A percentile compares a stretch with the other conserved stretches of the same genome.
Evolutionary conservation across 495 filamentous ascomycete genomes (phyloP).

Genomic region (Aspergillus sclerotiicarbonarius): DNA sequence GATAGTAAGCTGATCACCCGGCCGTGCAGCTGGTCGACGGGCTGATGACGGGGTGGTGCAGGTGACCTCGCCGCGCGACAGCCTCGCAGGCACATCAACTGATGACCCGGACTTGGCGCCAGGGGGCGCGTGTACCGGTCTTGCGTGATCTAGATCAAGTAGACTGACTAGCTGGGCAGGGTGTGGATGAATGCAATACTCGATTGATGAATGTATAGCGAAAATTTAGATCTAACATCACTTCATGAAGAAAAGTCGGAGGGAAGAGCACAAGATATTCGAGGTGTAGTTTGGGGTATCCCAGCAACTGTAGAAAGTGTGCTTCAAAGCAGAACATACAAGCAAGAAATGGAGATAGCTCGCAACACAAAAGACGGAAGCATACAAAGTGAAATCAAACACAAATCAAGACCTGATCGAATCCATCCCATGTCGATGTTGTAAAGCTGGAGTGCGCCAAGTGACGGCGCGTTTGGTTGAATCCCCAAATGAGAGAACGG

Average conservation of each 20-base stretch:
- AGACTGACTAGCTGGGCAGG: neutral
- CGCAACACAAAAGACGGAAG: neutral
- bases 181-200: neutral
- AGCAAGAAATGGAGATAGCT: constrained; percentile 2
- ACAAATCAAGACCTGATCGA: neutral
- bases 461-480: neutral
- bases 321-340: constrained; percentile 1
- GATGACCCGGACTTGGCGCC: neutral
- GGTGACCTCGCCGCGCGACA: constrained; percentile 19
- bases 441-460: neutral
- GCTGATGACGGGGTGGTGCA: constrained; percentile 11
- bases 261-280: neutral
- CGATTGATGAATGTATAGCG: neutral
- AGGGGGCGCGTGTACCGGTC: neutral
- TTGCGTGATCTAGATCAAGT: neutral
- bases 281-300: constrained; percentile 19
- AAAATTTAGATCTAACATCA: neutral
- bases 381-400: neutral
- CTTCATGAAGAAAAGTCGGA: constrained; percentile 5
- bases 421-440: neutral
- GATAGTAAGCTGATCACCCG: neutral
- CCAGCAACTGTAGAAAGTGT: constrained; percentile 9
- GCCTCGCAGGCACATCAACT: neutral
- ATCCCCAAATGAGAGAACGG: neutral
- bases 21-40: neutral